Conservation (phyloP, 78 protist genomes). For the Dictyostelium firmibasis region DNA sequence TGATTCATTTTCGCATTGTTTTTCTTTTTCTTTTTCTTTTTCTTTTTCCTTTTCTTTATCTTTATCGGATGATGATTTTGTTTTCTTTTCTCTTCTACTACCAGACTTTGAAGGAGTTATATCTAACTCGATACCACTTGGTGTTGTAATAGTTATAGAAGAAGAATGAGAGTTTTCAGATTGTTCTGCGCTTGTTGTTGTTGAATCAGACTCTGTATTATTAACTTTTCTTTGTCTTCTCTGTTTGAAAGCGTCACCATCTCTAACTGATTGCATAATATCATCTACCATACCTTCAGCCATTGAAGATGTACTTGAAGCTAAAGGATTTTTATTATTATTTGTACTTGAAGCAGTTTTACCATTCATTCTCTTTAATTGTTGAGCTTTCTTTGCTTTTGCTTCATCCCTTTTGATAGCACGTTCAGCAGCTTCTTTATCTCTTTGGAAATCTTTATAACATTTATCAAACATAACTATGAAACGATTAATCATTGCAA, state of each 20-base stretch:
- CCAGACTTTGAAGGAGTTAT: not conserved
- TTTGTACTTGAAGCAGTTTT: not conserved
- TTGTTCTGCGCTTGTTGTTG: not conserved
- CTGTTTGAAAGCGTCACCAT: slow-evolving; percentile 72
- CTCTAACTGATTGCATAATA: slow-evolving; percentile 59
- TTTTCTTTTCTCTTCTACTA: not conserved
- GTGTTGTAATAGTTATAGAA: not conserved
- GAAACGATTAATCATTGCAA: not conserved
- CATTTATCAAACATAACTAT: slow-evolving; percentile 32
- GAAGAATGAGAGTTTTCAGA: not conserved
- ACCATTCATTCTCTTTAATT: slow-evolving; percentile 23
- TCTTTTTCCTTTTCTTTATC: not conserved
- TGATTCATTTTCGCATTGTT: not conserved
- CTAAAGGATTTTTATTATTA: not conserved
- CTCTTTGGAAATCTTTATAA: slow-evolving; percentile 36
- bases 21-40: not conserved
- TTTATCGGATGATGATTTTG: not conserved
- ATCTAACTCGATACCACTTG: not conserved
- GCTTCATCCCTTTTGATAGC: slow-evolving; percentile 49
- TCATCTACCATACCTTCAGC: slow-evolving; percentile 53
- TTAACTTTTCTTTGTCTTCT: slow-evolving; percentile 33
- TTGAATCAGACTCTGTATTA: not conserved
- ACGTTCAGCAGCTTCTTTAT: slow-evolving; percentile 52
- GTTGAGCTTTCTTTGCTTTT: slow-evolving; percentile 26
- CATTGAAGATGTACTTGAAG: not conserved